Conservation (phyloP, 192 early-diverging fungal genomes). For the Jimgerdemannia flammicorona region DNA sequence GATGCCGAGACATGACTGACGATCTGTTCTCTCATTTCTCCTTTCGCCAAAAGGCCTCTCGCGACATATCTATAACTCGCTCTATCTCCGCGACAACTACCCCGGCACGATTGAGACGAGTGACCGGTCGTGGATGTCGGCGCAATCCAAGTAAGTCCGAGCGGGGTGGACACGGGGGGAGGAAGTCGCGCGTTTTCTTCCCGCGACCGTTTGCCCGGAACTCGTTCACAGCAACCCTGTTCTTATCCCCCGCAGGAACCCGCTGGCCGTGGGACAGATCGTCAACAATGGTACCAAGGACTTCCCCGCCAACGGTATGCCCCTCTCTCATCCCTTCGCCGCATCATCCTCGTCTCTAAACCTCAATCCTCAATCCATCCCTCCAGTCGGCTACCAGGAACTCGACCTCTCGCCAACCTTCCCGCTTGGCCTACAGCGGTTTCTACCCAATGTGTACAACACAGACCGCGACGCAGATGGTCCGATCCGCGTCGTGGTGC, state of each 20-base stretch:
- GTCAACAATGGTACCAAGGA: conserved; percentile 38
- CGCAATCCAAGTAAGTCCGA: conserved; percentile 14
- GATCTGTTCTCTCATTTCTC: too few relatives aligned
- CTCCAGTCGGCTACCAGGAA: conserved; percentile 39
- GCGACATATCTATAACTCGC: conserved; percentile 30
- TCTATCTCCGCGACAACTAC: conserved; percentile 40
- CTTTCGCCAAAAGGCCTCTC: conserved; percentile 39
- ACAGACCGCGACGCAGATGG: too few relatives aligned
- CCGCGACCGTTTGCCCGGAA: too few relatives aligned
- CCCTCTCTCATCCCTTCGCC: not conserved
- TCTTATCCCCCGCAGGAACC: conserved; percentile 21
- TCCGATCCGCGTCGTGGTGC: conserved; percentile 23
- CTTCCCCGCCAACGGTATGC: conserved; percentile 31
- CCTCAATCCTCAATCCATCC: not conserved
- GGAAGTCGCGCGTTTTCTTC: too few relatives aligned
- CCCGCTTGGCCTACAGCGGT: conserved; percentile 31
- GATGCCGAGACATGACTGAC: too few relatives aligned
- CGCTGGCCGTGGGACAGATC: conserved; percentile 40
- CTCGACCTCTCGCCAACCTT: conserved; percentile 29
- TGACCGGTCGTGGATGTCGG: conserved; percentile 37
- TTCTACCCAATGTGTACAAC: conserved; percentile 34
- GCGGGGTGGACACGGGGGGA: too few relatives aligned
- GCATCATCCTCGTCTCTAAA: not conserved
- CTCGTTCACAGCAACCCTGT: too few relatives aligned
- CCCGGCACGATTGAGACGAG: conserved; percentile 37